Base-by-base conservation (phyloP, 371 early-diverging fungal genomes). In the Mortierella sp. region DNA sequence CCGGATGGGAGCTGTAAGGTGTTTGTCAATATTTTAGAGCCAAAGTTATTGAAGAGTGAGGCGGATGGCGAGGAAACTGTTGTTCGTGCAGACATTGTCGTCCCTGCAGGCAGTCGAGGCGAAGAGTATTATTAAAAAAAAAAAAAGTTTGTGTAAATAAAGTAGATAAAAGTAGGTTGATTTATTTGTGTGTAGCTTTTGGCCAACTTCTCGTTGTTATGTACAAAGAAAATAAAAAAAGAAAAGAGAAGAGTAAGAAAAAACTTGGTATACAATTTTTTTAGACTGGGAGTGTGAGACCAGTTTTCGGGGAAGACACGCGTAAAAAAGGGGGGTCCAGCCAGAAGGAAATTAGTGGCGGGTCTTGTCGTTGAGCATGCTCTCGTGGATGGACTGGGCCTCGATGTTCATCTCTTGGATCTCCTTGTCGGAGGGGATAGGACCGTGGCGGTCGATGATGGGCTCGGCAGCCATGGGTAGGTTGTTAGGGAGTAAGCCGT, bases 1-100 rank as follows among this genome's bases (percentile, higher is more conserved):
- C 4, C 54, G 41, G 63, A 92, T 77, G 74, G 91, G 80, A 65
- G 91, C 72, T 56, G 91, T 87, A 74, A 90, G 88, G n/a, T 93
- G 89, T 72, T 92, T 87, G 18, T 93, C 27, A 71, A 29, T 29
- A 18, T 71, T 71, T 12, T 46, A 4, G 24, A 46, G 29, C 38
- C 68, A 11, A 11, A 24, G 68, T 10, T 68, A 41, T 24, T 68
- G 24, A 68, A 68, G 68, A 7, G 21, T 68, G 68, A 29, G 32
- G 5, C 3, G 60, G 32, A 16, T 1, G 65, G 32, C 18, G 24
- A 24, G 24, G 68, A 21, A 14, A 68, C 68, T 24, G 0, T 68
- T 68, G 68, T 41, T 38, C 6, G 68, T 18, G 2, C 21, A 0
- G 41, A 41, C 41, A 68, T 68, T 10, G 41, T 68, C 38, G 43